These are phyloP conservation scores for Aspergillus avenaceus DNA, from an alignment of 495 filamentous ascomycete genomes.

Conservation along the genomic window DNA sequence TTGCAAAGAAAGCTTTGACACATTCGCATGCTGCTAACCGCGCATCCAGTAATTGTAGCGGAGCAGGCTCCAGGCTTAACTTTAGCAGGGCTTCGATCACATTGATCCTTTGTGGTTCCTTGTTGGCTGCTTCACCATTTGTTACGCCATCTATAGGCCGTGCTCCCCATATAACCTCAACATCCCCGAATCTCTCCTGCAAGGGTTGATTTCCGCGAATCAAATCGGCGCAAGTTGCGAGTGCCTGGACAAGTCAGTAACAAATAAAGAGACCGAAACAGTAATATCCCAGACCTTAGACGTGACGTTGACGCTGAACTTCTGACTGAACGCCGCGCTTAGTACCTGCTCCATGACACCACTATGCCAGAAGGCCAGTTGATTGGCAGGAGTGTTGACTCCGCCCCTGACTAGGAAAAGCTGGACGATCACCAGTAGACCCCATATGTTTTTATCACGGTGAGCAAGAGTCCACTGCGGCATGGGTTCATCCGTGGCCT, in stretches of 20 bases:
- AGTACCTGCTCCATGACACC: slow-evolving; percentile 79
- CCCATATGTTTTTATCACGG: slow-evolving; percentile 88
- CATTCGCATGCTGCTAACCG: slow-evolving; percentile 84
- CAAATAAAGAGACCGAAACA: slow-evolving; percentile 7
- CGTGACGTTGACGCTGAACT: slow-evolving; percentile 70
- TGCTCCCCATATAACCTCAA: slow-evolving; percentile 46
- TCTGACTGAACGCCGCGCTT: slow-evolving; percentile 76
- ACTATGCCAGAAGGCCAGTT: slow-evolving; percentile 77
- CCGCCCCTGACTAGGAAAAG: slow-evolving; percentile 81
- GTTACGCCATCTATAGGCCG: slow-evolving; percentile 21
- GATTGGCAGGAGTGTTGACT: slow-evolving; percentile 75
- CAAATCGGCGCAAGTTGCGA: slow-evolving; percentile 81
- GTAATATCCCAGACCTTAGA: slow-evolving; percentile 58
- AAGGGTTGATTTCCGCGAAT: slow-evolving; percentile 76
- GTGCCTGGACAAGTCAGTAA: slow-evolving; percentile 50
- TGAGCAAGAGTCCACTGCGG: slow-evolving; percentile 72
- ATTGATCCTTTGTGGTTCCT: slow-evolving; percentile 56
- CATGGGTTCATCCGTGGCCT: slow-evolving; percentile 55
- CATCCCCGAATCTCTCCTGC: slow-evolving; percentile 84
- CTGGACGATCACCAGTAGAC: slow-evolving; percentile 76
- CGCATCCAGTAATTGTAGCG: slow-evolving; percentile 66
- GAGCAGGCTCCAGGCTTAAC: slow-evolving; percentile 66
- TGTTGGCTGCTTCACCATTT: slow-evolving; percentile 45
- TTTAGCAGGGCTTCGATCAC: slow-evolving; percentile 95
- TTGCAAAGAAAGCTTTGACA: slow-evolving; percentile 85